Evolutionary conservation across 2,329 filamentous ascomycete species (phyloP).

Genomic region (Arthrobotrys iridis): DNA sequence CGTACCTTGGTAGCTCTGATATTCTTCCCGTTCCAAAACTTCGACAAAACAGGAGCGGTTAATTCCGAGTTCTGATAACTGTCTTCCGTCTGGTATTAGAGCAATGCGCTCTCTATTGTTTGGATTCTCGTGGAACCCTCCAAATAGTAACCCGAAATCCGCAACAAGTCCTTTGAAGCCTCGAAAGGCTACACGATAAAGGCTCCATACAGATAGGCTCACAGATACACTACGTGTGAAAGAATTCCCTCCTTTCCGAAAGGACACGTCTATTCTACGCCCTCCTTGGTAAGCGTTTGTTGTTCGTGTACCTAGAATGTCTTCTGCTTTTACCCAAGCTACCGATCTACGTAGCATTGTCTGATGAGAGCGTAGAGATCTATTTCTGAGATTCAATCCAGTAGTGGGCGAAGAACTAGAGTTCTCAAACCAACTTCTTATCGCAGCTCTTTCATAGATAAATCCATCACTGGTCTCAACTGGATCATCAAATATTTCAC

Average conservation of each 20-base stretch:
- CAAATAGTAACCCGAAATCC: conserved; percentile 57
- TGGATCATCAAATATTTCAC: conserved; percentile 60
- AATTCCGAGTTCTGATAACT: conserved; percentile 23
- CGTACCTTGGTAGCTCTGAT: neutral
- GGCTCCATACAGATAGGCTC: conserved; percentile 45
- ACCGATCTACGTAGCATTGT: conserved; percentile 55
- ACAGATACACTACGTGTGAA: conserved; percentile 40
- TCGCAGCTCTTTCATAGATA: conserved; percentile 60
- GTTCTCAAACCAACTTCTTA: conserved; percentile 60
- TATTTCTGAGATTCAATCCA: conserved; percentile 56
- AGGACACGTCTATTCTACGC: conserved; percentile 21
- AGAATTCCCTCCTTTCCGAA: conserved; percentile 30
- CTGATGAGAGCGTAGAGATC: conserved; percentile 55
- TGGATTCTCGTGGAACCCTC: conserved; percentile 16
- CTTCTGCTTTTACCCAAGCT: conserved; percentile 56
- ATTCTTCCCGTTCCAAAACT: neutral
- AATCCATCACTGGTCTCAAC: conserved; percentile 60
- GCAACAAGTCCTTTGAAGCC: conserved; percentile 58
- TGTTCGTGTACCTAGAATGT: conserved; percentile 32
- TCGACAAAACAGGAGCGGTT: neutral
- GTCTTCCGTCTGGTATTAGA: neutral
- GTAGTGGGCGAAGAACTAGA: conserved; percentile 60
- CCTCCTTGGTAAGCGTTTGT: neutral
- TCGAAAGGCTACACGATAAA: conserved; percentile 59
- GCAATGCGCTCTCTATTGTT: neutral